Conservation (phyloP, 148 eudicot genomes). For the Pouteria glomerata region DNA sequence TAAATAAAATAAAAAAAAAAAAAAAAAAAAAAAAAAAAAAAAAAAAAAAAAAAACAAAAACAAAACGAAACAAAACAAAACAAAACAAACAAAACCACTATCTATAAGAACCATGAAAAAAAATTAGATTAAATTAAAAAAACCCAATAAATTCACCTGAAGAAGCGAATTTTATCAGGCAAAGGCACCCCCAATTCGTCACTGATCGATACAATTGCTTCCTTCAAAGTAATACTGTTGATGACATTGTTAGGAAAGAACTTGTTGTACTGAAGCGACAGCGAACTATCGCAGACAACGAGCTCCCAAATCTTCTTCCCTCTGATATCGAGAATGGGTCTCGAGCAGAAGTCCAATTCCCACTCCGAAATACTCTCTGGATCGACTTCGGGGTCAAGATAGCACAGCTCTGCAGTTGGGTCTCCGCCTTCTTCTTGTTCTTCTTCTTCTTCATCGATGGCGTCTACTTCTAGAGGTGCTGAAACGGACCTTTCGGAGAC, state of each 20-base stretch:
- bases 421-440: too few species aligned
- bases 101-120: too few species aligned
- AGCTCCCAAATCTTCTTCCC: conserved; percentile 98
- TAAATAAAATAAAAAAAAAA: too few species aligned
- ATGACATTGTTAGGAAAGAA: conserved; percentile 91
- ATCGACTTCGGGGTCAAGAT: conserved; percentile 66
- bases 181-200: conserved; percentile 82
- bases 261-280: conserved; percentile 85
- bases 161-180: conserved; percentile 74
- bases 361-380: conserved; percentile 66
- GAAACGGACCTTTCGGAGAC: conserved; percentile 67
- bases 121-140: not conserved
- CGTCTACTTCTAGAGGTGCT: conserved; percentile 24
- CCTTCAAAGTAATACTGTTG: conserved; percentile 79
- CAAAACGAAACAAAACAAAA: too few species aligned
- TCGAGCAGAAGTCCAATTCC: conserved; percentile 94
- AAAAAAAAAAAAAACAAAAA: too few species aligned
- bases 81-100: too few species aligned
- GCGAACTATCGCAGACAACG: conserved; percentile 70
- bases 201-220: conserved; percentile 57
- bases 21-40: too few species aligned
- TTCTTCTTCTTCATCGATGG: conserved; percentile 35
- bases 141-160: conserved; percentile 43
- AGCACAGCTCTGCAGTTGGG: conserved; percentile 79
- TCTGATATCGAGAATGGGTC: conserved; percentile 90